Percentiles rank a stretch among this genome's conserved stretches.
Evolutionary conservation across 148 eudicot genomes (phyloP).

Genomic region (Chenopodium formosanum): DNA sequence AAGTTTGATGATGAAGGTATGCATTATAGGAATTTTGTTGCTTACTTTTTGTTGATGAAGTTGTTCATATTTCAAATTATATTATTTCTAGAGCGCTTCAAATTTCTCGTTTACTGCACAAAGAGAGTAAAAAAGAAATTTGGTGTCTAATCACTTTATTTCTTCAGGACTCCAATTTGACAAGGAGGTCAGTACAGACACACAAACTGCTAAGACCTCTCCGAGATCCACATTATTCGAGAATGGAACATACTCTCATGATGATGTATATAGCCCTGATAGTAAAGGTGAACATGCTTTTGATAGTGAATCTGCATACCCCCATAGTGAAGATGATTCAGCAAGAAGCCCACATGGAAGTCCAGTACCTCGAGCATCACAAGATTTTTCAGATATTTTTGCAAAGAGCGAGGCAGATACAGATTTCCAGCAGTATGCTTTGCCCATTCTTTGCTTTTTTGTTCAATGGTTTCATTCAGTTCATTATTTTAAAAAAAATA

Average conservation of each 20-base stretch:
- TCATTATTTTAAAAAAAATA: background rate
- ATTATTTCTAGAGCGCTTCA: background rate
- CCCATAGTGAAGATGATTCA: conserved; percentile 80
- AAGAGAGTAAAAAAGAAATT: background rate
- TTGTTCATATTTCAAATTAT: background rate
- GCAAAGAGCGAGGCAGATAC: conserved; percentile 72
- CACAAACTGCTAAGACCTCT: conserved; percentile 36
- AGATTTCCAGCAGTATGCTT: conserved; percentile 61
- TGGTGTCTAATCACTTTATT: conserved; percentile 12
- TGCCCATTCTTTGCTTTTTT: conserved; percentile 4
- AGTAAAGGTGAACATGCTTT: conserved; percentile 36
- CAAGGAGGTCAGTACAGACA: conserved; percentile 39
- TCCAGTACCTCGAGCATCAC: conserved; percentile 52
- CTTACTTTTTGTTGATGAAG: background rate
- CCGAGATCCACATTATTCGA: conserved; percentile 46
- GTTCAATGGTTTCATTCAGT: background rate
- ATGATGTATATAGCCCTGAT: conserved; percentile 52
- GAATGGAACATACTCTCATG: conserved; percentile 50
- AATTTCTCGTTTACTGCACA: background rate
- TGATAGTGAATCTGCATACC: conserved; percentile 63
- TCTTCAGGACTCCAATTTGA: conserved; percentile 68
- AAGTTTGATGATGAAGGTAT: conserved; percentile 97
- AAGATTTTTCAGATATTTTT: conserved; percentile 60
- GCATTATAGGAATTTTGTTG: conserved; percentile 13
- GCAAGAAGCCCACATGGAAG: conserved; percentile 76